A percentile compares a stretch with the other conserved stretches of the same genome.
Evolutionary conservation across 306 rosid species (phyloP).

Genomic region (Luffa aegyptiaca): DNA sequence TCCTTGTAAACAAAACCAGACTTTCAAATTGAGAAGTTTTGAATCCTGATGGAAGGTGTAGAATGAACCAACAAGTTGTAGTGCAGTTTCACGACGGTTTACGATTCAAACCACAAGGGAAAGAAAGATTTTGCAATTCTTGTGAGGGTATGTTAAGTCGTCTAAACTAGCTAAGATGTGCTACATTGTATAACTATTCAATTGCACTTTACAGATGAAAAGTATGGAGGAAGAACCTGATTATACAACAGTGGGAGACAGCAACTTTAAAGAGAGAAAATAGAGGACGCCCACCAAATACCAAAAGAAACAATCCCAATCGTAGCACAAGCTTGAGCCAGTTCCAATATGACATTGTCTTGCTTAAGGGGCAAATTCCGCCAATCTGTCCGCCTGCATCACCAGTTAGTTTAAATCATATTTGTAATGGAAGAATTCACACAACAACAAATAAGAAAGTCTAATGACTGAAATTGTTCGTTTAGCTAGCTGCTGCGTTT

Average conservation of each 20-base stretch:
- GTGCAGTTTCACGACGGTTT: background rate
- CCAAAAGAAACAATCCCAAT: slow-evolving; percentile 1
- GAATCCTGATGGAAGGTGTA: background rate
- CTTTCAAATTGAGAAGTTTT: background rate
- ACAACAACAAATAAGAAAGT: background rate
- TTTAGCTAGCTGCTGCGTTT: background rate
- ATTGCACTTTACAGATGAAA: slow-evolving; percentile 17
- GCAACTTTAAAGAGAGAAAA: slow-evolving; percentile 4
- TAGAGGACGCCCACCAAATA: slow-evolving; percentile 9
- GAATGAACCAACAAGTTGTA: background rate
- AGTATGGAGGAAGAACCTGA: slow-evolving; percentile 11
- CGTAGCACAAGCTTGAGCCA: slow-evolving; percentile 10
- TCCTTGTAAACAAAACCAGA: background rate
- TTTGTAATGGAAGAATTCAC: background rate
- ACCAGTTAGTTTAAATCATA: background rate
- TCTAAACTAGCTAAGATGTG: slow-evolving; percentile 7
- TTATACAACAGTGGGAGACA: background rate
- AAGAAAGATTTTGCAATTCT: background rate
- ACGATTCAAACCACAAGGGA: background rate
- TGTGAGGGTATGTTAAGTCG: background rate
- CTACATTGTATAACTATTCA: slow-evolving; percentile 9
- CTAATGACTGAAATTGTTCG: background rate
- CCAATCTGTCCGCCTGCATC: slow-evolving; percentile 13
- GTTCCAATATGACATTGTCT: slow-evolving; percentile 5
- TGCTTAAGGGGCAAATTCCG: background rate